These are phyloP conservation scores for Hypomyces perniciosus DNA, from an alignment of 2,329 filamentous ascomycete species.

Conservation along the genomic window DNA sequence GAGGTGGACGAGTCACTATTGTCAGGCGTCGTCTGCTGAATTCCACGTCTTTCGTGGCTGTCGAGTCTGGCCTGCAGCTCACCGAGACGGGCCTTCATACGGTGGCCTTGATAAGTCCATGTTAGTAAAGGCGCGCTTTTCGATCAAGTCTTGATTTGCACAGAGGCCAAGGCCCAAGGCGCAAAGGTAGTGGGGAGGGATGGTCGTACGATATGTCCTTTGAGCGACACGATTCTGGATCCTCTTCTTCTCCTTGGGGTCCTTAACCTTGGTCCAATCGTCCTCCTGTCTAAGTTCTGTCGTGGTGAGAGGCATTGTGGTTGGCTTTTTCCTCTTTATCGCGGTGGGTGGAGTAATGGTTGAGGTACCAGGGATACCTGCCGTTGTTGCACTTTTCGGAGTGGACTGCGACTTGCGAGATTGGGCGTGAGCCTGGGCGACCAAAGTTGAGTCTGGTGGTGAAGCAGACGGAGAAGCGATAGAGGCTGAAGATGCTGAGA, in stretches of 20 bases:
- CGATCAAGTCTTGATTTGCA: not conserved
- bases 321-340: constrained; percentile 10
- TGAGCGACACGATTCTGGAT: constrained; percentile 28
- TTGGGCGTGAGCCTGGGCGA: not conserved
- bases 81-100: constrained; percentile 27
- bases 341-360: constrained; percentile 1
- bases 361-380: constrained; percentile 1
- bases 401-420: not conserved
- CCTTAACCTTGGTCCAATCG: constrained; percentile 25
- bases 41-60: constrained; percentile 19
- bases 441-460: not conserved
- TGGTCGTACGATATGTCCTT: constrained; percentile 26
- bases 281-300: constrained; percentile 19
- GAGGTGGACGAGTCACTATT: constrained; percentile 1
- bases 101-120: constrained; percentile 19
- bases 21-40: constrained; percentile 5
- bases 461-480: constrained; percentile 5
- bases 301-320: constrained; percentile 4
- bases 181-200: not conserved
- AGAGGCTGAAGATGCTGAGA: constrained; percentile 1
- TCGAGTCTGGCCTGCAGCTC: constrained; percentile 26
- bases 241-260: constrained; percentile 27
- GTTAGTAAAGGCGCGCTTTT: not conserved
- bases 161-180: not conserved
- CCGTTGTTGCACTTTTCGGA: constrained; percentile 1